phyloP scores from a whole-genome alignment of 163 green algal species.

The Scenedesmus sp. region DNA sequence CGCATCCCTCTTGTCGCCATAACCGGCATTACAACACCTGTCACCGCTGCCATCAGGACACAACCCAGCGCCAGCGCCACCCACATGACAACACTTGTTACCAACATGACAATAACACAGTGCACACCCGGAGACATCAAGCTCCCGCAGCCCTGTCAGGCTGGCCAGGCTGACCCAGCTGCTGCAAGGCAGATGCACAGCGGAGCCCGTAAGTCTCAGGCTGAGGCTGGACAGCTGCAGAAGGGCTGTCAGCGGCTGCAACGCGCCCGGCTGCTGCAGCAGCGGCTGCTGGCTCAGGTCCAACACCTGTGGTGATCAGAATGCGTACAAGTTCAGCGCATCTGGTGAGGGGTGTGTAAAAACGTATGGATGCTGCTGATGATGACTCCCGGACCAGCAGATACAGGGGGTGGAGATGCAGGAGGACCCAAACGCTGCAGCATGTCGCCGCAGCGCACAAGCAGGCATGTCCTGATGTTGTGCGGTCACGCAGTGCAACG shows the following conservation, averaged over 20 bases:
- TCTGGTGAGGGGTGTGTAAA: no score
- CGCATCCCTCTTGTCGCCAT: background rate
- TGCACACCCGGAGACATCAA: conserved; percentile 10
- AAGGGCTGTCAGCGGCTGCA: background rate
- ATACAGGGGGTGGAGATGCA: no score
- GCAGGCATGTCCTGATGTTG: no score
- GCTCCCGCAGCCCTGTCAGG: background rate
- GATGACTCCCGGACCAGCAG: no score
- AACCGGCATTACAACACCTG: background rate
- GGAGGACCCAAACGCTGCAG: no score
- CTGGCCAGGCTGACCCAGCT: background rate
- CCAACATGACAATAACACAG: background rate
- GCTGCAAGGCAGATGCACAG: conserved; percentile 11
- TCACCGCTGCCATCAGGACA: no score
- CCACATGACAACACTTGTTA: background rate
- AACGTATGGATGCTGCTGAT: no score
- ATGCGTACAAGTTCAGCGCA: no score
- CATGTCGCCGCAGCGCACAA: no score
- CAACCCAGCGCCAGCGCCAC: background rate
- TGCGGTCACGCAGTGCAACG: no score
- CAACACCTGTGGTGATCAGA: conserved; percentile 4
- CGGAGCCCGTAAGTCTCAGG: background rate
- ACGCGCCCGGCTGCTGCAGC: background rate
- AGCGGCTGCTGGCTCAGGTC: conserved; percentile 27
- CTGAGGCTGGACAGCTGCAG: background rate